These are phyloP conservation scores for Epichloe sibirici DNA, from an alignment of 2,329 filamentous ascomycete species.

Conservation along the genomic window DNA sequence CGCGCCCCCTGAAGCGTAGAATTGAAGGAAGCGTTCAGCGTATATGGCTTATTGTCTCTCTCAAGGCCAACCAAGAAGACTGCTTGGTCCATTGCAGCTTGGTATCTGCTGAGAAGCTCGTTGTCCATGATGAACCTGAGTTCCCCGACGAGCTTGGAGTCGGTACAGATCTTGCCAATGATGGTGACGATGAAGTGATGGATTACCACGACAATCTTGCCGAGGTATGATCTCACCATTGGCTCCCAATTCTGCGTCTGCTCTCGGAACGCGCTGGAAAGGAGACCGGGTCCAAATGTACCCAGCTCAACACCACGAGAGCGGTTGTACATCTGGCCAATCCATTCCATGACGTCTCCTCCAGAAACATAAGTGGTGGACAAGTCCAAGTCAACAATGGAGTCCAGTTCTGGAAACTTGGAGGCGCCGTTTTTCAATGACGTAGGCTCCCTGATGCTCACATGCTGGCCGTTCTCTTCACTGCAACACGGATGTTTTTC, in stretches of 20 bases:
- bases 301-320: constrained; percentile 8
- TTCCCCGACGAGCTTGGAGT: constrained; percentile 28
- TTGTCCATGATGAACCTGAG: constrained; percentile 34
- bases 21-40: constrained; percentile 41
- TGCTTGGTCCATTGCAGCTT: constrained; percentile 33
- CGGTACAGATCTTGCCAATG: constrained; percentile 30
- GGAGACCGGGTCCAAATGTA: constrained; percentile 23
- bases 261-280: constrained; percentile 35
- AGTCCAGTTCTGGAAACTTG: constrained; percentile 3
- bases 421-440: neutral
- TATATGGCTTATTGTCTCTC: constrained; percentile 30
- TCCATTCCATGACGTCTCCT: constrained; percentile 12
- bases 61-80: constrained; percentile 42
- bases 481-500: neutral
- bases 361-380: neutral
- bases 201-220: constrained; percentile 35
- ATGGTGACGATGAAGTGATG: constrained; percentile 38
- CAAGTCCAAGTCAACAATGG: neutral
- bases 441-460: neutral
- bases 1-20: constrained; percentile 20
- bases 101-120: constrained; percentile 32
- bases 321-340: constrained; percentile 8
- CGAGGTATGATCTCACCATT: constrained; percentile 36
- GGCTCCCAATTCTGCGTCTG: constrained; percentile 42
- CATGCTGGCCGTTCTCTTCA: neutral